Percentiles rank a stretch among this genome's conserved stretches.
Evolutionary conservation across 768 basidiomycete genomes (phyloP).

Genomic region (Boletus bicolor): DNA sequence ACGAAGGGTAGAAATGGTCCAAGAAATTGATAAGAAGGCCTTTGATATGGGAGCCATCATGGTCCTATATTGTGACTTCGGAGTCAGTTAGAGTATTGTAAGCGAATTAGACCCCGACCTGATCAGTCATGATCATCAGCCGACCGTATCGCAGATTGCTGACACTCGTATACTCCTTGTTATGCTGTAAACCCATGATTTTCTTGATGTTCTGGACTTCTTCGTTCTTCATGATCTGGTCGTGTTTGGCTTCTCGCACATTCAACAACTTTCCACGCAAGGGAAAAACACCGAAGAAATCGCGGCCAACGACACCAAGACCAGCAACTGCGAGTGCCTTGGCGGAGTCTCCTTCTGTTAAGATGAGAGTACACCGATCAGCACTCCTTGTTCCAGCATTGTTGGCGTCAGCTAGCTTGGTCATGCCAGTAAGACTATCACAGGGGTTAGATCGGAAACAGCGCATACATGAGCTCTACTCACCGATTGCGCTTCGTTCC

Average conservation of each 20-base stretch:
- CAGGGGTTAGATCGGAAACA: background rate
- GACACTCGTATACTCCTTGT: slow-evolving; percentile 76
- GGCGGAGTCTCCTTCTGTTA: slow-evolving; percentile 99
- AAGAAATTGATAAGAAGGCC: slow-evolving; percentile 98
- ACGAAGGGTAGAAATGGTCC: slow-evolving; percentile 94
- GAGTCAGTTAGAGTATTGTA: background rate
- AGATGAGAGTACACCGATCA: slow-evolving; percentile 85
- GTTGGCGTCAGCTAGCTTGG: slow-evolving; percentile 95
- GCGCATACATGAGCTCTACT: slow-evolving; percentile 17
- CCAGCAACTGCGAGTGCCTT: slow-evolving; percentile 95
- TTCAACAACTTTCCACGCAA: slow-evolving; percentile 95
- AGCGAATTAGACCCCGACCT: slow-evolving; percentile 48
- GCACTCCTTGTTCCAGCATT: slow-evolving; percentile 87
- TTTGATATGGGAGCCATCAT: slow-evolving; percentile 99
- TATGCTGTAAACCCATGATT: slow-evolving; percentile 94
- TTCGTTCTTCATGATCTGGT: slow-evolving; percentile 97
- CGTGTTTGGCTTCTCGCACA: slow-evolving; percentile 93
- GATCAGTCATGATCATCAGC: slow-evolving; percentile 99
- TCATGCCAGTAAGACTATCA: slow-evolving; percentile 78
- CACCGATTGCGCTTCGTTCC: slow-evolving; percentile 85
- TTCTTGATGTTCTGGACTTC: slow-evolving; percentile 98
- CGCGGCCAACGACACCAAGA: slow-evolving; percentile 90
- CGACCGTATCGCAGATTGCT: slow-evolving; percentile 83
- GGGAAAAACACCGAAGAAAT: slow-evolving; percentile 97
- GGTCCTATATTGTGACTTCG: slow-evolving; percentile 61